Base-by-base conservation (phyloP, 257 asterid species). In the Primulina tabacum region DNA sequence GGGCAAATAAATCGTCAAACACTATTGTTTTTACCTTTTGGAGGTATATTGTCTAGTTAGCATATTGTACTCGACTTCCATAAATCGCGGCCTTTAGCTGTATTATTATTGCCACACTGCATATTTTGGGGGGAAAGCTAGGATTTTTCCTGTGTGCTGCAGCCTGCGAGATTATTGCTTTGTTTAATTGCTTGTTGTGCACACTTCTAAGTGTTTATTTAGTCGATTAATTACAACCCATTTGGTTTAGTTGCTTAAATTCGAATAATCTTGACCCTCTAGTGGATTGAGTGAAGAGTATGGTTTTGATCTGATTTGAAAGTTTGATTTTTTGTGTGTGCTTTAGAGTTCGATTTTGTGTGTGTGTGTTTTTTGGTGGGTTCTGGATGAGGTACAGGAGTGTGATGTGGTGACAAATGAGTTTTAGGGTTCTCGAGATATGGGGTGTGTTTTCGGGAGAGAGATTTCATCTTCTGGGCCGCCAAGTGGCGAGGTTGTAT, bases 371-470 rank as follows among this genome's bases (percentile, higher is more conserved):
- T 56, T 67, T 68, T 69, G 69, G 70, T 55, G 77, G 73, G 71
- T 58, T 78, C 72, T 64, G 80, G 64, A 76, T 80, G 89, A 77
- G 87, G 72, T 60, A 37, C 70, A 63, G 68, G 72, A 40, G 64
- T 75, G 64, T 69, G 74, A 60, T 77, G 82, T 47, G 76, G 77
- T 89, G 94, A 86, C 92, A 84, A 75, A 89, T 86, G 92, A 87
- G 86, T 76, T 75, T 72, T 87, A 70, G 83, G 75, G 78, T 84
- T 80, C n/a, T 61, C 80, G 86, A 75, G 69, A 81, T 75, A 92
- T 92, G 98, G 98, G 98, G 70, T 92, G 96, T 82, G 96, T 83
- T 11, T 92, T 92, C 73, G 94, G 90, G 69, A 92, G 80, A 84
- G 92, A 85, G 85, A 80, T 73, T 79, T 83, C 84, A 43, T 83